Percentiles rank a stretch among this genome's conserved stretches.
Conservation (phyloP, 2,329 filamentous ascomycete species). For the Fusarium sp. region DNA sequence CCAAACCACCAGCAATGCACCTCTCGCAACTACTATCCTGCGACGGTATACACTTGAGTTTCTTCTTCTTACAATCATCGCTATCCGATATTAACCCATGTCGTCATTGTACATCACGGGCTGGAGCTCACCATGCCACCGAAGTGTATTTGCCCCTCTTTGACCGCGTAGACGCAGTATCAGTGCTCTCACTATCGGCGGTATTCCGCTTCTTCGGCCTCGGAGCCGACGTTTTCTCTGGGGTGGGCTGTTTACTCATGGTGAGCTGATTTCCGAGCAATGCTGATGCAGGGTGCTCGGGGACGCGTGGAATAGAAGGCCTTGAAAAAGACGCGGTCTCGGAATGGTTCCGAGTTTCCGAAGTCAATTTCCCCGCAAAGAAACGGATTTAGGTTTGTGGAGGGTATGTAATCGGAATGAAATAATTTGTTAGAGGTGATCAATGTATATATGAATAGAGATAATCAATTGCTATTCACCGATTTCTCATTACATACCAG, state of each 20-base stretch:
- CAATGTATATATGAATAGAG: neutral
- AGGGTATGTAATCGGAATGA: neutral
- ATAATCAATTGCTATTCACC: neutral
- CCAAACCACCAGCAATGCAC: constrained; percentile 48
- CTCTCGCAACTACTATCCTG: constrained; percentile 50
- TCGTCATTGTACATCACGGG: neutral
- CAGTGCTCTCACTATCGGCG: constrained; percentile 11
- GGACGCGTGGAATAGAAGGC: constrained; percentile 10
- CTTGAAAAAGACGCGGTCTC: constrained; percentile 10
- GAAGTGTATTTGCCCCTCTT: constrained; percentile 57
- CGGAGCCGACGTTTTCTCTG: neutral
- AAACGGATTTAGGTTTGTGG: neutral
- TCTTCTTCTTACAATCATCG: constrained; percentile 58
- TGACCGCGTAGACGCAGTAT: constrained; percentile 18
- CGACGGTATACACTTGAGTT: constrained; percentile 56
- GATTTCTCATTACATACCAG: neutral
- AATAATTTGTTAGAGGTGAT: neutral
- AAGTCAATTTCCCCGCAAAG: neutral
- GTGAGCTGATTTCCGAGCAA: constrained; percentile 17
- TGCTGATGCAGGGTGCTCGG: neutral
- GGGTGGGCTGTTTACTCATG: neutral
- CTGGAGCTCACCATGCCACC: constrained; percentile 52
- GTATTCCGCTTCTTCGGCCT: constrained; percentile 39
- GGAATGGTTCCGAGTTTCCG: constrained; percentile 43
- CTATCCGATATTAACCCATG: constrained; percentile 35